Conservation (phyloP, 148 eudicot genomes). For the Diospyros lotus region DNA sequence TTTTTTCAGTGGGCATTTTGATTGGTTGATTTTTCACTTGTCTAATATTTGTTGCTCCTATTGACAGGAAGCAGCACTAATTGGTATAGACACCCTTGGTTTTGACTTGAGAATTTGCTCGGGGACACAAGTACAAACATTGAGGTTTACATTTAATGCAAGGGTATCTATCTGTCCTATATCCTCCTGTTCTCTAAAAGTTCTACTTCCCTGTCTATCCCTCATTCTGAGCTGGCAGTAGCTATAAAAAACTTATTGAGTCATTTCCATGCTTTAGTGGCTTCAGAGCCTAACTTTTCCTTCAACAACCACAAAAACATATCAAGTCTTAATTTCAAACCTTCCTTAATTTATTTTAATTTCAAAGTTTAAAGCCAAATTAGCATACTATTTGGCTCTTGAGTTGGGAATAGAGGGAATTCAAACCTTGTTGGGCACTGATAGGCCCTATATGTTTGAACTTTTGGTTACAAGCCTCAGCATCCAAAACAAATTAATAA, state of each 20-base stretch:
- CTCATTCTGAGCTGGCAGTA: not conserved
- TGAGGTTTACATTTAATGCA: constrained; percentile 72
- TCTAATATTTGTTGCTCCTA: constrained; percentile 9
- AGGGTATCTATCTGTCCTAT: constrained; percentile 48
- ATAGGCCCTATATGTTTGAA: no score
- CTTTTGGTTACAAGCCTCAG: no score
- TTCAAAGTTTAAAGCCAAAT: not conserved
- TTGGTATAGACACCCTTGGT: constrained; percentile 84
- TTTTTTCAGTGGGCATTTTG: not conserved
- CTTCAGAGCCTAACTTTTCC: not conserved
- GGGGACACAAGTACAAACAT: constrained; percentile 85
- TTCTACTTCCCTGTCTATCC: not conserved
- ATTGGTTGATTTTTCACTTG: not conserved
- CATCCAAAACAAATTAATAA: no score
- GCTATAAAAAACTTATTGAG: not conserved
- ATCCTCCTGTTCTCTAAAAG: not conserved
- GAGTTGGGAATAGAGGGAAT: no score
- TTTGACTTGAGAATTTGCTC: constrained; percentile 91
- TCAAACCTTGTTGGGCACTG: no score
- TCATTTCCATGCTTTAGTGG: constrained; percentile 5
- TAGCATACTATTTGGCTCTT: not conserved
- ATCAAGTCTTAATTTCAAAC: not conserved
- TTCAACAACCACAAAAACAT: no score
- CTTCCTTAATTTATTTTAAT: not conserved
- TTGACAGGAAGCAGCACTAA: constrained; percentile 79